Conservation (phyloP, 768 basidiomycete species). For the Mycena belliarum region DNA sequence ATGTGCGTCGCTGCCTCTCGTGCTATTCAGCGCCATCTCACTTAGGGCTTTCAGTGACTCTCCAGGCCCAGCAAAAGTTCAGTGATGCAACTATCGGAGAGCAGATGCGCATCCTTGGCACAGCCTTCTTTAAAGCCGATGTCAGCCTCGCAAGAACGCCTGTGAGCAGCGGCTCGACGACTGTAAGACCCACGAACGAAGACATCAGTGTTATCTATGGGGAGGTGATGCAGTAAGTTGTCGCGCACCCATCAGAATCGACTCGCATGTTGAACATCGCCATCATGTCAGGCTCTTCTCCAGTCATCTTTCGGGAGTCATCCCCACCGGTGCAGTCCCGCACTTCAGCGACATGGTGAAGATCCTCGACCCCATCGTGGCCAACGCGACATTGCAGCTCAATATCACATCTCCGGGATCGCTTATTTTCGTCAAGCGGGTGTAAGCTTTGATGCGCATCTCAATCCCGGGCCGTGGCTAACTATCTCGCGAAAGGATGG, state of each 20-base stretch:
- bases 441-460: background rate
- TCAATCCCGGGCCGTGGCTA: background rate
- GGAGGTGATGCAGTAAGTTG: slow-evolving; percentile 15
- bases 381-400: slow-evolving; percentile 7
- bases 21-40: too few species aligned
- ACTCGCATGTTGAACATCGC: too few species aligned
- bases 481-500: slow-evolving; percentile 7
- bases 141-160: slow-evolving; percentile 5
- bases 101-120: slow-evolving; percentile 1
- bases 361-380: slow-evolving; percentile 12
- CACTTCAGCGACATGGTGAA: slow-evolving; percentile 4
- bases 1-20: background rate
- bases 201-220: slow-evolving; percentile 16
- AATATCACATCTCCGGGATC: slow-evolving; percentile 15
- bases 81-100: slow-evolving; percentile 3
- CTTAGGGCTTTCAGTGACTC: background rate
- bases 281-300: slow-evolving; percentile 13
- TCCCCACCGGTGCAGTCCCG: slow-evolving; percentile 3
- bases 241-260: too few species aligned
- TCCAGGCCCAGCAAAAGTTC: slow-evolving; percentile 9
- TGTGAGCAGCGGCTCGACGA: slow-evolving; percentile 18
- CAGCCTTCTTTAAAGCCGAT: slow-evolving; percentile 1
- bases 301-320: slow-evolving; percentile 11
- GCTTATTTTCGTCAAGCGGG: slow-evolving; percentile 9
- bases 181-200: slow-evolving; percentile 19